Evolutionary conservation across 495 filamentous ascomycete genomes (phyloP).

Genomic region (Hyaloscypha finlandica): DNA sequence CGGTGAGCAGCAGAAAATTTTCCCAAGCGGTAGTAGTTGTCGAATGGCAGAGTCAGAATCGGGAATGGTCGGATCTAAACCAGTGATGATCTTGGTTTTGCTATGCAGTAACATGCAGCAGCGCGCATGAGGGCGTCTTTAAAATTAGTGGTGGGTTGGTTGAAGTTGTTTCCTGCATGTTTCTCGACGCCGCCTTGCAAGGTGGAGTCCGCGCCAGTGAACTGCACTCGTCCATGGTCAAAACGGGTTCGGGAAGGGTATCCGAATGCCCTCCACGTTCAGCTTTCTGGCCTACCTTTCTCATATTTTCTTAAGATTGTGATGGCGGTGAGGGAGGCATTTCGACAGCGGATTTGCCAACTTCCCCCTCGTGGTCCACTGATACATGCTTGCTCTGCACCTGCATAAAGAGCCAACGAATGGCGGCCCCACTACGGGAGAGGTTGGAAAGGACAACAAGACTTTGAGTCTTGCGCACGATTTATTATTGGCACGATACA

Average conservation of each 20-base stretch:
- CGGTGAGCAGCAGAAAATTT: constrained; percentile 30
- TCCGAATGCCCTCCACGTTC: neutral
- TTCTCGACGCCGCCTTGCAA: neutral
- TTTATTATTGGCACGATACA: neutral
- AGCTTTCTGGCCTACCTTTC: neutral
- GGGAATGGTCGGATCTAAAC: constrained; percentile 28
- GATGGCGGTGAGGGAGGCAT: constrained; percentile 27
- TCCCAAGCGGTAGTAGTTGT: constrained; percentile 18
- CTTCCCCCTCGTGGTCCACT: neutral
- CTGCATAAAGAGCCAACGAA: constrained; percentile 10
- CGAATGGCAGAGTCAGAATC: constrained; percentile 23
- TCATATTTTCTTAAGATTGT: constrained; percentile 27
- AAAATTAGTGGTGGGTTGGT: neutral
- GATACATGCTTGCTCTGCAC: neutral
- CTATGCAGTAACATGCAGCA: constrained; percentile 7
- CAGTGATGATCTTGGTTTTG: constrained; percentile 9
- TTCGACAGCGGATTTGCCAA: neutral
- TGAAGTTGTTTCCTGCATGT: constrained; percentile 1
- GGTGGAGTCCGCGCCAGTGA: neutral
- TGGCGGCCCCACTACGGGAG: constrained; percentile 12
- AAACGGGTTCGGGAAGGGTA: neutral
- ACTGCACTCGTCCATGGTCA: neutral
- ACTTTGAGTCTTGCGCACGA: neutral
- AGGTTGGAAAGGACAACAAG: neutral
- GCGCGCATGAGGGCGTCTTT: constrained; percentile 10